Base-by-base conservation (phyloP, 1,284 basidiomycete genomes). In the Marasmius sp. region DNA sequence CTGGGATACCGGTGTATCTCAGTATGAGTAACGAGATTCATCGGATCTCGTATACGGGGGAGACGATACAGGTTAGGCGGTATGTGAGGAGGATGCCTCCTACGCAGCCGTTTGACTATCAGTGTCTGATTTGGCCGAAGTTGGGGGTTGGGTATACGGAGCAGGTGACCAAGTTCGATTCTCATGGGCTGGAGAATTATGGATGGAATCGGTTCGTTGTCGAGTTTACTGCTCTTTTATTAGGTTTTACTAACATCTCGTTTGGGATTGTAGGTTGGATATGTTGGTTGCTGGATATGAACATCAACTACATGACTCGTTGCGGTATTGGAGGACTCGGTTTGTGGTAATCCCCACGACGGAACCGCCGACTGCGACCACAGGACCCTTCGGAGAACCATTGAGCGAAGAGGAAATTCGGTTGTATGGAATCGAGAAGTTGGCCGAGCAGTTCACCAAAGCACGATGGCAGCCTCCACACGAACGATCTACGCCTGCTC, bases 1-100 rank as follows among this genome's bases (percentile, higher is more conserved):
- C 85, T n/a, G 77, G 77, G 57, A 85, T 89, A 52, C 91, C 95
- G 0, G 91, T 98, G 22, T 98, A 93, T 77, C 82, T 98, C 58
- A 94, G 94, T 67, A 95, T 96, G 85, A 92, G 91, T 71, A 97
- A 97, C 73, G 95, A 98, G 74, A 94, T 98, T 55, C 96, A 98
- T 74, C 84, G 92, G 34, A 89, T 98, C 66, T 88, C 91, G 20
- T 98, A 95, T 61, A 89, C 86, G 20, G 92, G 92, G 18, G 92
- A 95, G 67, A 85, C 88, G 20, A 93, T 98, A 64, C 91, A 95
- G 68, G 94, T 98, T 10, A 85, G 91, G 70, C 83, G 95, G 22
- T 95, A 95, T 72, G 90, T 95, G 22, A 83, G 95, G 51, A 85
- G 91, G 66, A 85, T 92, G 76, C 85, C 83, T 38, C 82, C 74